Base-by-base conservation (phyloP, 495 filamentous ascomycete genomes). In the Cercophora samala region DNA sequence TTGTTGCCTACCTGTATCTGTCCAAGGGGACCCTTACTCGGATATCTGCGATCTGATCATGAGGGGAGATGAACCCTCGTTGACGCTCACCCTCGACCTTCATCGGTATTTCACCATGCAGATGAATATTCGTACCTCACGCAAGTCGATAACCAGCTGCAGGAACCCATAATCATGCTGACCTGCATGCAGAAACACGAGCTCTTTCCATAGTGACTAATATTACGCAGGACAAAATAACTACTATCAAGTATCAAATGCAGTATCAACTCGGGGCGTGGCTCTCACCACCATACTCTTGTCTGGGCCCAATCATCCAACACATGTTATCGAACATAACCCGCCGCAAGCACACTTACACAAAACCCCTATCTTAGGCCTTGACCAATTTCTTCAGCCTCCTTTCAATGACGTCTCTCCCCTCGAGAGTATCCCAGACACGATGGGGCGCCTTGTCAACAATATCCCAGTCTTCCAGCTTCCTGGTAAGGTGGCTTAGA, bases 391-490 rank as follows among this genome's bases (percentile, higher is more conserved):
- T 78, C 70, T 73, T 80, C 60, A 81, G 72, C 66, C 81, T 82
- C 65, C 74, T 74, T 61, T 84, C 80, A 52, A 98, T 86, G 2
- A 88, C 72, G 63, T 82, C 75, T 52, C 90, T 78, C 0, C 95
- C 94, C 67, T 91, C 80, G 1, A 79, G 71, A 5, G 87, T 89
- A 68, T 75, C 78, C 94, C 94, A 99, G 0, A 97, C 88, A 69
- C 91, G 84, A 77, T 96, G 91, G n/a, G 92, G 91, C 11, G 94
- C 92, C 64, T 89, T 82, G 58, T 88, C 83, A 0, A 97, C 92
- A 62, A 96, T 85, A 77, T 97, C 93, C 93, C 93, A 99, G 19
- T 86, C 82, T 37, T 91, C 68, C 46, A 97, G 75, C 17, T 91
- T 92, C 17, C 86, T 80, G 1, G 93, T 97, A 32, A 97, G 78